These are phyloP conservation scores for Sphagnurus paluster DNA, from an alignment of 1,284 basidiomycete genomes.

Conservation along the genomic window DNA sequence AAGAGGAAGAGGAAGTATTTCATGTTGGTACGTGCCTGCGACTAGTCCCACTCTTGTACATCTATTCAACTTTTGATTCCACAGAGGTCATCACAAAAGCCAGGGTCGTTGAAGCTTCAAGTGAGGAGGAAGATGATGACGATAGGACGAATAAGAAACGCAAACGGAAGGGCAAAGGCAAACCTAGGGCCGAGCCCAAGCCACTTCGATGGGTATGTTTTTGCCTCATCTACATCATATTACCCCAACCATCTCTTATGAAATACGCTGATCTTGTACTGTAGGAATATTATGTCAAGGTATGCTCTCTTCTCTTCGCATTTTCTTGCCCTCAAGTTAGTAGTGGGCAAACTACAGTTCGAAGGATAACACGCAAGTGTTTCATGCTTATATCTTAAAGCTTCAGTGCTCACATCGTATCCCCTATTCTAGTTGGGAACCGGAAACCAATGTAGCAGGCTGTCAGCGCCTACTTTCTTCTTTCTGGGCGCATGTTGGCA, in stretches of 20 bases:
- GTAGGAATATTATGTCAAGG: slow-evolving; percentile 66
- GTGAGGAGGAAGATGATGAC: slow-evolving; percentile 25
- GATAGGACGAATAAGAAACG: slow-evolving; percentile 6
- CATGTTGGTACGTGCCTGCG: slow-evolving; percentile 47
- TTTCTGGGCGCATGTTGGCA: slow-evolving; percentile 66
- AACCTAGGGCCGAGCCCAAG: slow-evolving; percentile 22
- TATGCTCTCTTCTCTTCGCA: slow-evolving; percentile 21
- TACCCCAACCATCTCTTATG: too few relatives aligned
- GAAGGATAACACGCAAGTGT: slow-evolving; percentile 47
- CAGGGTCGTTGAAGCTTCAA: slow-evolving; percentile 32
- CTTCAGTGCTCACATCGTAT: background rate
- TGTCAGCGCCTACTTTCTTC: slow-evolving; percentile 56
- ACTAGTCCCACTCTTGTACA: slow-evolving; percentile 2
- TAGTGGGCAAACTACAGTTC: slow-evolving; percentile 40
- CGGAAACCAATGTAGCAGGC: slow-evolving; percentile 49
- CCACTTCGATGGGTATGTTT: slow-evolving; percentile 33
- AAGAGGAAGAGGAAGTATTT: slow-evolving; percentile 37
- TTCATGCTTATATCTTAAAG: background rate
- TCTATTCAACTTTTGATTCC: slow-evolving; percentile 18
- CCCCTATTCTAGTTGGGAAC: slow-evolving; percentile 60
- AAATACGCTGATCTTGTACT: slow-evolving; percentile 5
- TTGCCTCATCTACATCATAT: slow-evolving; percentile 1
- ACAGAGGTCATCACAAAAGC: slow-evolving; percentile 57
- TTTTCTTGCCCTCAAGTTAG: background rate
- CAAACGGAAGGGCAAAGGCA: slow-evolving; percentile 22